Percentiles rank a stretch among this genome's conserved stretches.
These are phyloP conservation scores for Bombardia bombarda DNA, from an alignment of 495 filamentous ascomycete species.

Conservation along the genomic window DNA sequence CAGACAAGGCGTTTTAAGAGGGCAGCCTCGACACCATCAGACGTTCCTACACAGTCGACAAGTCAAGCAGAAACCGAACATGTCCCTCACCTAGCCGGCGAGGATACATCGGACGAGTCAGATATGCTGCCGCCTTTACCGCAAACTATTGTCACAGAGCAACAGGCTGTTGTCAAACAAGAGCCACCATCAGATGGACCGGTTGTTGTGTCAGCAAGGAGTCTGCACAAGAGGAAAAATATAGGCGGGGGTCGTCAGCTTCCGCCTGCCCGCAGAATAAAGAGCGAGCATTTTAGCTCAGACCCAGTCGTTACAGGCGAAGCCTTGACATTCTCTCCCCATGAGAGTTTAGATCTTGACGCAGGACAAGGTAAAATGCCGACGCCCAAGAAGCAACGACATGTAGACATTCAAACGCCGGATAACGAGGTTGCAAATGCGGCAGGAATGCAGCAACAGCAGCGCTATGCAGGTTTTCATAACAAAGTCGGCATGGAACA, in stretches of 20 bases:
- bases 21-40: conserved; percentile 1
- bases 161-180: conserved; percentile 23
- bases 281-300: conserved; percentile 24
- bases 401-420: not conserved
- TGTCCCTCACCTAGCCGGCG: not conserved
- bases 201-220: conserved; percentile 35
- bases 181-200: conserved; percentile 39
- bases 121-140: conserved; percentile 23
- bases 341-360: conserved; percentile 68
- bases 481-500: no score
- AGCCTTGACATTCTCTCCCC: conserved; percentile 21
- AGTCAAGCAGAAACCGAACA: not conserved
- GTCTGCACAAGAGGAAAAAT: conserved; percentile 33
- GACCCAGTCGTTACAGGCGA: conserved; percentile 28
- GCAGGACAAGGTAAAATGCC: conserved; percentile 46
- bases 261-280: conserved; percentile 19
- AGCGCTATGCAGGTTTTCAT: no score
- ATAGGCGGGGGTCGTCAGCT: conserved; percentile 6
- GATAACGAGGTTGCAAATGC: not conserved
- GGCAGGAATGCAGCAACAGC: no score
- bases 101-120: not conserved
- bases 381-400: conserved; percentile 53
- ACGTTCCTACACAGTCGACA: not conserved
- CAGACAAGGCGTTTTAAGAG: not conserved
- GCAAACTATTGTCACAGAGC: not conserved